These are phyloP conservation scores for Hibiscus syriacus DNA, from an alignment of 345 rosid species.

Conservation along the genomic window DNA sequence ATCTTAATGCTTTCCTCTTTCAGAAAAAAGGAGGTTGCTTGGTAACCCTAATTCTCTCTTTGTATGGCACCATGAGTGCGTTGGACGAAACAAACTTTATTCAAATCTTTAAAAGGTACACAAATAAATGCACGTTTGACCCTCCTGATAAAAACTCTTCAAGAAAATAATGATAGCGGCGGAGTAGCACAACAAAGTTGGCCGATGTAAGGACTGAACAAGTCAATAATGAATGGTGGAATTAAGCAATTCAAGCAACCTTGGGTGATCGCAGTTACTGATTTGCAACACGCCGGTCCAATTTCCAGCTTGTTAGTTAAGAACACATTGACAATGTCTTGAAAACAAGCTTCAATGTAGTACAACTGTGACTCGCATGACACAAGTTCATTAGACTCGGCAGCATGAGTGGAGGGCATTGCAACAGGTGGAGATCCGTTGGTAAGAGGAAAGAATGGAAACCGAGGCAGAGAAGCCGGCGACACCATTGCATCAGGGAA, in stretches of 20 bases:
- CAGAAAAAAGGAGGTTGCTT: too few species aligned
- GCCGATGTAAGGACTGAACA: background rate
- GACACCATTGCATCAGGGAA: background rate
- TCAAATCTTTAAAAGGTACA: background rate
- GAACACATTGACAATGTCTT: background rate
- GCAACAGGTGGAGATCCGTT: background rate
- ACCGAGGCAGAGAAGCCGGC: background rate
- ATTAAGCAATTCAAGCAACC: background rate
- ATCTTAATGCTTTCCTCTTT: too few species aligned
- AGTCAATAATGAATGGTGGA: background rate
- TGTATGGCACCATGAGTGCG: too few species aligned
- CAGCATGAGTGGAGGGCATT: background rate
- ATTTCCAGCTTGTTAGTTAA: background rate
- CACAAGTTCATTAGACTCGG: background rate
- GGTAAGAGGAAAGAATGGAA: background rate
- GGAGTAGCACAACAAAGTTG: background rate
- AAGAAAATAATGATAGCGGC: background rate
- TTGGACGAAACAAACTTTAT: too few species aligned
- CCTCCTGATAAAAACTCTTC: background rate
- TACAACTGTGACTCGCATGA: background rate
- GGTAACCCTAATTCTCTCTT: too few species aligned
- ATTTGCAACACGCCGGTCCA: background rate
- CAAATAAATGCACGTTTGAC: background rate
- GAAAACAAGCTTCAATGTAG: background rate
- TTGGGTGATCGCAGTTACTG: constrained; percentile 1